phyloP scores from a whole-genome alignment of 805 yeast genomes.

The Lipomyces sp. region DNA sequence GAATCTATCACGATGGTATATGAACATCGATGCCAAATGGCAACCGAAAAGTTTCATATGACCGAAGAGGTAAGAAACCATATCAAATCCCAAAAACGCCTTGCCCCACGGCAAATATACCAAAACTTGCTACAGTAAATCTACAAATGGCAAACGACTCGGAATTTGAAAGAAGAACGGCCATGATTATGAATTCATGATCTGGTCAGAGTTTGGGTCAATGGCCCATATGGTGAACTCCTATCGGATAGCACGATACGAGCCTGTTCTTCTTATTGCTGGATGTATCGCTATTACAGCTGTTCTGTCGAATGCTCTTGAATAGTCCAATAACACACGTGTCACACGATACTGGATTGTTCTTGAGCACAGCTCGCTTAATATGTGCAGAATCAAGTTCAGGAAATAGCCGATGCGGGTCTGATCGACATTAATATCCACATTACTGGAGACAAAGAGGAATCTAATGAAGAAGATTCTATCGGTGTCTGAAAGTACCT shows the following conservation, averaged over 20 bases:
- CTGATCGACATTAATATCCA: slow-evolving; percentile 23
- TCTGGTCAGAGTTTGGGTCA: slow-evolving; percentile 47
- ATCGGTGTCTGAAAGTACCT: not conserved
- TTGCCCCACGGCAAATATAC: too few species aligned
- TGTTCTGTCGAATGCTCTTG: slow-evolving; percentile 53
- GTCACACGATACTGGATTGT: slow-evolving; percentile 35
- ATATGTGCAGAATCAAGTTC: slow-evolving; percentile 28
- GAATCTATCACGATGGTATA: too few species aligned
- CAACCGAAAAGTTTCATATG: too few species aligned
- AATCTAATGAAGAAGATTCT: not conserved
- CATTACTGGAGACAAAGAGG: slow-evolving; percentile 24
- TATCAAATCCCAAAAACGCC: too few species aligned
- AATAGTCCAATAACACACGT: slow-evolving; percentile 21
- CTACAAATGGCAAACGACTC: too few species aligned
- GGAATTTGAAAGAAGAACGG: too few species aligned
- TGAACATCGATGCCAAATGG: too few species aligned
- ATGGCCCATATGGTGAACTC: slow-evolving; percentile 65
- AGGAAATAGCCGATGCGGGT: slow-evolving; percentile 13
- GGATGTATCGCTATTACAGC: slow-evolving; percentile 72
- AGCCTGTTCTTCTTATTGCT: slow-evolving; percentile 57
- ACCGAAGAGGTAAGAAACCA: too few species aligned
- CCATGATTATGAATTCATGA: not conserved
- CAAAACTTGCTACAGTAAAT: too few species aligned
- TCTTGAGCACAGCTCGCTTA: slow-evolving; percentile 17
- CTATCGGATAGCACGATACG: slow-evolving; percentile 54